These are phyloP conservation scores for Lotmaria passim DNA, from an alignment of 208 protist genomes.

Conservation along the genomic window DNA sequence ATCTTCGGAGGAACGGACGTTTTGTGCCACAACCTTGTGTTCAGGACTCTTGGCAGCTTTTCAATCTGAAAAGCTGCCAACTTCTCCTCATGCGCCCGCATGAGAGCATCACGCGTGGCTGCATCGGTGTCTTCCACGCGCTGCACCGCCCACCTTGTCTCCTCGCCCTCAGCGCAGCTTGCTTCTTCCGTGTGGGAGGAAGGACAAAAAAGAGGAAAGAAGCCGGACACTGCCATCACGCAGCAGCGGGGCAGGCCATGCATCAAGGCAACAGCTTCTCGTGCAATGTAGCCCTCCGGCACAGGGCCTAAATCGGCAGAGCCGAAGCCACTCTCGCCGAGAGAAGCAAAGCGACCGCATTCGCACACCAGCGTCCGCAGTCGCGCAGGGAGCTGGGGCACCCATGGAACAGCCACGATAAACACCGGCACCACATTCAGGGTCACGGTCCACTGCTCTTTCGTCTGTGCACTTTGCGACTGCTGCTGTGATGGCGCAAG, in stretches of 20 bases:
- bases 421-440: constrained; percentile 5
- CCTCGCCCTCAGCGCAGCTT: not conserved
- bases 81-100: not conserved
- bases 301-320: constrained; percentile 3
- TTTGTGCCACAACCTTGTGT: not conserved
- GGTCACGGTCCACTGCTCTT: not conserved
- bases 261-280: constrained; percentile 37
- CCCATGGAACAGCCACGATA: not conserved
- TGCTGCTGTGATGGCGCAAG: not conserved
- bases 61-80: not conserved
- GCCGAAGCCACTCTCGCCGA: constrained; percentile 1
- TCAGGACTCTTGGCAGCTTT: not conserved
- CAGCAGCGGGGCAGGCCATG: constrained; percentile 36
- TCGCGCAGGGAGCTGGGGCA: constrained; percentile 1
- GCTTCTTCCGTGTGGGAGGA: not conserved
- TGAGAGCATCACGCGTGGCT: not conserved
- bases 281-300: constrained; percentile 15
- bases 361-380: constrained; percentile 7
- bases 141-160: constrained; percentile 8
- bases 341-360: constrained; percentile 10
- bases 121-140: not conserved
- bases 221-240: constrained; percentile 23
- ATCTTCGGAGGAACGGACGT: too few species aligned
- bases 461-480: too few species aligned
- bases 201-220: constrained; percentile 22